Conservation (phyloP, 2,329 filamentous ascomycete genomes). For the Aspergillus niger region DNA sequence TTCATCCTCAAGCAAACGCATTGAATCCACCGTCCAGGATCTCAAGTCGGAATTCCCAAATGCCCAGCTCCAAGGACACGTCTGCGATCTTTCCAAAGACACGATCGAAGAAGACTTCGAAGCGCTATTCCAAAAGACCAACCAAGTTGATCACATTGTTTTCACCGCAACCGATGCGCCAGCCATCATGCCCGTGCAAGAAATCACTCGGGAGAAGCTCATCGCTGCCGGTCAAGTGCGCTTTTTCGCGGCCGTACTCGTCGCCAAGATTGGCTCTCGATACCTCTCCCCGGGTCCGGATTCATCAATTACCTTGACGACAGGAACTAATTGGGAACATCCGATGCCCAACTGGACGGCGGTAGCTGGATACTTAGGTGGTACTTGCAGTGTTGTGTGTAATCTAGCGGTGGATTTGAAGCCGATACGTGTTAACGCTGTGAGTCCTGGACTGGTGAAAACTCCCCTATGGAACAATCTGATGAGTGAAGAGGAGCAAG, state of each 20-base stretch:
- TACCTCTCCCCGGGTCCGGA: background rate
- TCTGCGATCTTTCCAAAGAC: background rate
- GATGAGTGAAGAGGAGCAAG: background rate
- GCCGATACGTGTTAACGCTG: background rate
- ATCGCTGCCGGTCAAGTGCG: background rate
- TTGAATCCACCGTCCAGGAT: background rate
- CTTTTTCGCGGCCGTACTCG: background rate
- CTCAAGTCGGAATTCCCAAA: background rate
- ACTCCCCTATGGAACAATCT: background rate
- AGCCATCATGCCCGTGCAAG: background rate
- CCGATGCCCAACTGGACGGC: background rate
- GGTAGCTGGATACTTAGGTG: background rate
- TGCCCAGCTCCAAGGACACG: background rate
- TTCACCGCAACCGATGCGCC: background rate
- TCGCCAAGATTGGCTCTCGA: background rate
- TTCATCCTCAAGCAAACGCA: background rate
- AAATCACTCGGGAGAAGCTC: background rate
- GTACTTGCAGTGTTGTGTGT: background rate
- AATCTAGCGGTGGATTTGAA: background rate
- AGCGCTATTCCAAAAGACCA: background rate
- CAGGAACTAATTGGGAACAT: background rate
- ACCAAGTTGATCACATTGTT: background rate
- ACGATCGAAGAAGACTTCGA: background rate
- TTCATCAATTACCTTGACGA: background rate
- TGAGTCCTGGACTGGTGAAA: background rate